Conservation (phyloP, 169 alveolate species). For the Gregarina niphandrodes region DNA sequence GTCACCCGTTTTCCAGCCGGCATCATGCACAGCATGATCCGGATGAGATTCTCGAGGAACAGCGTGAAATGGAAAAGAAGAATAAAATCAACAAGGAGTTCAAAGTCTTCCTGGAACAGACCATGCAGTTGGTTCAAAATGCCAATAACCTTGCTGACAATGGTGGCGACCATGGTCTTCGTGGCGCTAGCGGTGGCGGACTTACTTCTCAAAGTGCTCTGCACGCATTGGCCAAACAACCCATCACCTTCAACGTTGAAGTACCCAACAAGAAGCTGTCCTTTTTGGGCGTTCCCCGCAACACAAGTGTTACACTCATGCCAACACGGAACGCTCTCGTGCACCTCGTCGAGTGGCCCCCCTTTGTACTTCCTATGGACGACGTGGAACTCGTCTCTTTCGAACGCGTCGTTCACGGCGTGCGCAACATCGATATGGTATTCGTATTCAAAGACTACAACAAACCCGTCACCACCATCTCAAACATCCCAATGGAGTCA, state of each 20-base stretch:
- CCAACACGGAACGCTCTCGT: constrained; percentile 81
- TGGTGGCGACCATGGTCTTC: too few relatives aligned
- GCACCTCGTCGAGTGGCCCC: constrained; percentile 79
- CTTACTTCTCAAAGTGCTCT: neutral
- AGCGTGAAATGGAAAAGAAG: constrained; percentile 72
- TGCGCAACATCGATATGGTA: constrained; percentile 79
- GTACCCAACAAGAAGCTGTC: constrained; percentile 67
- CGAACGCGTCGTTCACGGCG: constrained; percentile 82
- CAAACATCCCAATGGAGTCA: constrained; percentile 70
- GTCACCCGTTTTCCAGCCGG: neutral
- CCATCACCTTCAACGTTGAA: too few relatives aligned
- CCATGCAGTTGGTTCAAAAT: neutral
- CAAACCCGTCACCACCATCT: constrained; percentile 66
- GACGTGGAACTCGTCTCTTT: constrained; percentile 82
- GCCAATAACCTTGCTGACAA: too few relatives aligned
- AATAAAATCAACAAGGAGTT: constrained; percentile 63
- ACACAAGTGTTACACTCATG: constrained; percentile 67
- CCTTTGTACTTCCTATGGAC: constrained; percentile 69
- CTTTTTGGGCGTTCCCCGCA: constrained; percentile 78
- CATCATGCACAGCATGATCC: constrained; percentile 56
- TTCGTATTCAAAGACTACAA: constrained; percentile 68
- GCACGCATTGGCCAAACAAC: neutral
- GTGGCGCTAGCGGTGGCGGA: neutral
- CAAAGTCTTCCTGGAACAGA: constrained; percentile 51
- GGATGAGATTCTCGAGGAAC: constrained; percentile 81